A percentile compares a stretch with the other conserved stretches of the same genome.
phyloP scores from a whole-genome alignment of 495 filamentous ascomycete species.

The Penicillium chermesinum region DNA sequence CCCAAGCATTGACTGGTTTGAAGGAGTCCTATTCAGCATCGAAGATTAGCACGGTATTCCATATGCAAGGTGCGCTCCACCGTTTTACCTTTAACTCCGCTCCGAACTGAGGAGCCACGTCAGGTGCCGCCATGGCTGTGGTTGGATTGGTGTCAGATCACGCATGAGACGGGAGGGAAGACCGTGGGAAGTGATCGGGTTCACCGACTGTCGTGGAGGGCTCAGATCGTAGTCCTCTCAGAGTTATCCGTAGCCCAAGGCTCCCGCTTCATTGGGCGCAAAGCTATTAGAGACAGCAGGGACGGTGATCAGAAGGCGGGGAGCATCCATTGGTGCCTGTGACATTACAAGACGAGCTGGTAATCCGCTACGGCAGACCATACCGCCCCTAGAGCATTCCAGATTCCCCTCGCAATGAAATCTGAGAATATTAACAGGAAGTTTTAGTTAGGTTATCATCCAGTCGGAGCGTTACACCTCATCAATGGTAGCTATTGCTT shows the following conservation, averaged over 20 bases:
- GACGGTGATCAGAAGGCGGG: slow-evolving; percentile 32
- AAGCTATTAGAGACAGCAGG: slow-evolving; percentile 15
- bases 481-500: too few relatives aligned
- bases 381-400: too few relatives aligned
- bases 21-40: slow-evolving; percentile 69
- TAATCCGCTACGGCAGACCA: neutral
- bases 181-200: neutral
- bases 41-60: neutral
- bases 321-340: slow-evolving; percentile 25
- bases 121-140: slow-evolving; percentile 64
- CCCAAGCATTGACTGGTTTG: slow-evolving; percentile 90
- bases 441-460: too few relatives aligned
- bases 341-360: slow-evolving; percentile 29
- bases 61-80: neutral
- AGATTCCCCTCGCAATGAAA: too few relatives aligned
- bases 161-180: slow-evolving; percentile 15
- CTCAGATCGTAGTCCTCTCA: neutral
- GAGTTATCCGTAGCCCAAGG: neutral
- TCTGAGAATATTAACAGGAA: too few relatives aligned
- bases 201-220: neutral
- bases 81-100: slow-evolving; percentile 76
- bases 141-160: slow-evolving; percentile 13
- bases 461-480: too few relatives aligned
- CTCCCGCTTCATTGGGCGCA: neutral
- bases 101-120: slow-evolving; percentile 75